These are phyloP conservation scores for Hypholoma sublateritium DNA, from an alignment of 768 basidiomycete species.

Conservation along the genomic window DNA sequence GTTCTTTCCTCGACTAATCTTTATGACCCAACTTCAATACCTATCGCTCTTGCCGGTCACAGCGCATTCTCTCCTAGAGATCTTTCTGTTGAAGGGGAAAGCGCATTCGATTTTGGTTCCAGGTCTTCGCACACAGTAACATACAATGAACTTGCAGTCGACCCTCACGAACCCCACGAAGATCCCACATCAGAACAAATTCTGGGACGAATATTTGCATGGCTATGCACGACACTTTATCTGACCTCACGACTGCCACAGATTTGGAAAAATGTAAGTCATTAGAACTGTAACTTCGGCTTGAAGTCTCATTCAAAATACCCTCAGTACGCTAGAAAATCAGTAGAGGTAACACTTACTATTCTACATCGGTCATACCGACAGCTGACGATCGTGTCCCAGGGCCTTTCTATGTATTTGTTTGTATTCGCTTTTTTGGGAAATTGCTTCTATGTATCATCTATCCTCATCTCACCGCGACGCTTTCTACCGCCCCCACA, in stretches of 20 bases:
- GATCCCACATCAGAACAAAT: conserved; percentile 52
- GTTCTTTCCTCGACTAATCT: conserved; percentile 38
- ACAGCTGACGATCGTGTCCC: neutral
- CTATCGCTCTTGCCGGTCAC: conserved; percentile 10
- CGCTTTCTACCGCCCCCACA: conserved; percentile 55
- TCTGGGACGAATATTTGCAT: conserved; percentile 89
- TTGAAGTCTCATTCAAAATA: neutral
- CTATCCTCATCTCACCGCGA: conserved; percentile 79
- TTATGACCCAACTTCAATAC: conserved; percentile 8
- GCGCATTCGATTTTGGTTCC: neutral
- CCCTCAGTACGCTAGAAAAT: conserved; percentile 78
- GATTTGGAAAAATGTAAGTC: conserved; percentile 97
- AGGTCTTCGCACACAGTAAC: neutral
- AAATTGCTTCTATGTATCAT: conserved; percentile 90
- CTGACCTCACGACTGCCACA: conserved; percentile 93
- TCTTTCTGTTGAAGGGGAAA: neutral
- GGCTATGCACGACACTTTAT: conserved; percentile 92
- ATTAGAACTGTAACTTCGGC: neutral
- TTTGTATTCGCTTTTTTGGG: conserved; percentile 94
- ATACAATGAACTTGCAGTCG: conserved; percentile 16
- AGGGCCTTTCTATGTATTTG: conserved; percentile 92
- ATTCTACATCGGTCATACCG: neutral
- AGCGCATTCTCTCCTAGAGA: conserved; percentile 1
- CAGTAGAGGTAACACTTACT: conserved; percentile 63
- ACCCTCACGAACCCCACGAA: conserved; percentile 23